Conservation (phyloP, 208 protist species). For the Trypanosoma boissoni region DNA sequence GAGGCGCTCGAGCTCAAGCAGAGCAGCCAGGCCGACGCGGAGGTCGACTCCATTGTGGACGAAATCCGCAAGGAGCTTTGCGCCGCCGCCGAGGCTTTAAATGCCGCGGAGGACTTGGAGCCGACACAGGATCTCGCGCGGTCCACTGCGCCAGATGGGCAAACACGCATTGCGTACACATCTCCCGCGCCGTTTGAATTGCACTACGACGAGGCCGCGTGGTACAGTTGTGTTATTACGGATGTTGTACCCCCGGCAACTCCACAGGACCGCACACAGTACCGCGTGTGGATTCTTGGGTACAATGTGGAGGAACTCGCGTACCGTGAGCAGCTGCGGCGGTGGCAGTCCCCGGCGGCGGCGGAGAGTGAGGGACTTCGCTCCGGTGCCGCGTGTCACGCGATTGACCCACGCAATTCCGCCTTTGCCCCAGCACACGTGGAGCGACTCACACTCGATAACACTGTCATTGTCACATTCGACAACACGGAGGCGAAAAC, state of each 20-base stretch:
- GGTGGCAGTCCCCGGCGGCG: conserved; percentile 33
- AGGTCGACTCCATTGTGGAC: conserved; percentile 42
- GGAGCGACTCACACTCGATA: conserved; percentile 67
- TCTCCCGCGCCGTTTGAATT: conserved; percentile 63
- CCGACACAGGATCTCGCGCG: conserved; percentile 40
- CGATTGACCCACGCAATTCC: conserved; percentile 44
- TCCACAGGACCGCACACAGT: conserved; percentile 48
- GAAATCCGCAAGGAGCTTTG: conserved; percentile 46
- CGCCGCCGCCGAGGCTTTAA: conserved; percentile 43
- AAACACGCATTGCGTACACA: conserved; percentile 5
- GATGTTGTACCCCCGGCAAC: conserved; percentile 38
- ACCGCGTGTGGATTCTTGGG: conserved; percentile 64
- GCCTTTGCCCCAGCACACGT: conserved; percentile 44
- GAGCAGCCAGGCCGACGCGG: conserved; percentile 24
- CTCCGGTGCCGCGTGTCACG: conserved; percentile 61
- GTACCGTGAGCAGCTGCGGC: conserved; percentile 56
- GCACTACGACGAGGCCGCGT: conserved; percentile 53
- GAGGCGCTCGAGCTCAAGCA: conserved; percentile 26
- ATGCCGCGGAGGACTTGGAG: conserved; percentile 43
- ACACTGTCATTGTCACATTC: conserved; percentile 56
- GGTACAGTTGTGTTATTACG: conserved; percentile 77
- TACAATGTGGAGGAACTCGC: conserved; percentile 68
- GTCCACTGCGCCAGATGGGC: conserved; percentile 9
- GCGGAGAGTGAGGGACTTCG: conserved; percentile 27
- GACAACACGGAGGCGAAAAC: conserved; percentile 6